A percentile compares a stretch with the other conserved stretches of the same genome.
Conservation (phyloP, 495 filamentous ascomycete species). For the Amniculicola lignicola region DNA sequence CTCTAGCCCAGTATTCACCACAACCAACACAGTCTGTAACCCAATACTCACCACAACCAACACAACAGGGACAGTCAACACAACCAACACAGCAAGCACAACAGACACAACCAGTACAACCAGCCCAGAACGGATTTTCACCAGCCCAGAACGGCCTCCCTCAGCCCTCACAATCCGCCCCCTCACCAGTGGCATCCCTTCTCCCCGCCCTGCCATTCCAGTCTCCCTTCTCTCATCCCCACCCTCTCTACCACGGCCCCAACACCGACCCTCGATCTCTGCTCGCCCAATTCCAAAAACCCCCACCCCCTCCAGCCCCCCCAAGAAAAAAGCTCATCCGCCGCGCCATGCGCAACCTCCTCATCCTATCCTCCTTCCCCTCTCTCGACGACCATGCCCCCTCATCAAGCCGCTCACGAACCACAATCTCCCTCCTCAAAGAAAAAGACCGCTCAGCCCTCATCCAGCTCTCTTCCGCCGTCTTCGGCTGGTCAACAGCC, state of each 20-base stretch:
- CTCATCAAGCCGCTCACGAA: constrained; percentile 4
- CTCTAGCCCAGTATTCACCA: not conserved
- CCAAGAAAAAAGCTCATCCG: constrained; percentile 21
- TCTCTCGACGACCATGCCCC: constrained; percentile 11
- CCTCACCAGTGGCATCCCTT: not conserved
- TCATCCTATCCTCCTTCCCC: constrained; percentile 31
- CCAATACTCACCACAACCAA: not conserved
- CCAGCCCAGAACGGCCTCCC: not conserved
- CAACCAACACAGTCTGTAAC: not conserved
- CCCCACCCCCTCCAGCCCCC: constrained; percentile 13
- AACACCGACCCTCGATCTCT: constrained; percentile 14
- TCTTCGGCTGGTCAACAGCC: constrained; percentile 33
- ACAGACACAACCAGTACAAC: not conserved
- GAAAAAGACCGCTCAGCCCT: constrained; percentile 24
- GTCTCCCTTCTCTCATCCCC: constrained; percentile 12
- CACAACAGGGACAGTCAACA: not conserved
- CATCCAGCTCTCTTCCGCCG: constrained; percentile 17
- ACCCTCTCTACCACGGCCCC: constrained; percentile 12
- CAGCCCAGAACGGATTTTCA: not conserved
- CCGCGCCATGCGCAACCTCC: constrained; percentile 33
- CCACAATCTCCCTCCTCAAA: constrained; percentile 24
- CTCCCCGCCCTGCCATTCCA: constrained; percentile 5
- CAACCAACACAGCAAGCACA: not conserved
- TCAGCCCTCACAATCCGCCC: not conserved
- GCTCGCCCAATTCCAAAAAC: constrained; percentile 14